phyloP scores from a whole-genome alignment of 176 grass and related monocot species.

The Phyllostachys edulis region DNA sequence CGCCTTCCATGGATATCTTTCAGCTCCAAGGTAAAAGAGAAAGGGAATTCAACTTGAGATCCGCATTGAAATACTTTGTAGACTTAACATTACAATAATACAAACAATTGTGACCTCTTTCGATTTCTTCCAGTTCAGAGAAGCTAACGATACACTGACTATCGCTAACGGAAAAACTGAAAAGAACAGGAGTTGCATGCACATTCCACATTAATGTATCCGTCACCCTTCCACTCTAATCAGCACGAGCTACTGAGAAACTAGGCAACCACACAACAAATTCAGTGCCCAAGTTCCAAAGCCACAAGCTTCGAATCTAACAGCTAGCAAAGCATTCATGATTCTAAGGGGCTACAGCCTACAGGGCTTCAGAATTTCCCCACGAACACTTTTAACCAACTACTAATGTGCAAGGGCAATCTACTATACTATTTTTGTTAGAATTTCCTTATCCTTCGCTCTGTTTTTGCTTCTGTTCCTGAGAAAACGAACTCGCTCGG shows the following conservation, averaged over 20 bases:
- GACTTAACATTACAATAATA: neutral
- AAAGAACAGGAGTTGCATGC: neutral
- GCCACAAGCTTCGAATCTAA: neutral
- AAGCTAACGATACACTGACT: neutral
- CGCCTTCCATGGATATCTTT: conserved; percentile 80
- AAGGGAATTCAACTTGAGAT: conserved; percentile 31
- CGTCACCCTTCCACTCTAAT: neutral
- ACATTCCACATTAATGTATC: neutral
- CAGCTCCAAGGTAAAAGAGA: conserved; percentile 14
- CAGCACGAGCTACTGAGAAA: neutral
- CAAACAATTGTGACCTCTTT: neutral
- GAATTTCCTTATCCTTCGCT: too few relatives aligned
- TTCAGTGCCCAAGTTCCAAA: conserved; percentile 2
- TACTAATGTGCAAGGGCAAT: neutral
- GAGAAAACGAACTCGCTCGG: too few relatives aligned
- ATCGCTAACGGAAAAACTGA: neutral
- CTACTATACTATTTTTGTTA: neutral
- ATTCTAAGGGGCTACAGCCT: neutral
- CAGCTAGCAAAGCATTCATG: neutral
- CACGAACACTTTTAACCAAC: neutral
- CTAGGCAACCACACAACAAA: neutral
- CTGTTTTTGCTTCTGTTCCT: too few relatives aligned
- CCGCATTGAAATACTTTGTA: neutral
- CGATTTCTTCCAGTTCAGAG: neutral
- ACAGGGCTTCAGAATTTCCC: neutral